Evolutionary conservation across 371 early-diverging fungal genomes (phyloP), one percentile per base, ranked within the genome.

Genomic region (Mucor plumbeus): DNA sequence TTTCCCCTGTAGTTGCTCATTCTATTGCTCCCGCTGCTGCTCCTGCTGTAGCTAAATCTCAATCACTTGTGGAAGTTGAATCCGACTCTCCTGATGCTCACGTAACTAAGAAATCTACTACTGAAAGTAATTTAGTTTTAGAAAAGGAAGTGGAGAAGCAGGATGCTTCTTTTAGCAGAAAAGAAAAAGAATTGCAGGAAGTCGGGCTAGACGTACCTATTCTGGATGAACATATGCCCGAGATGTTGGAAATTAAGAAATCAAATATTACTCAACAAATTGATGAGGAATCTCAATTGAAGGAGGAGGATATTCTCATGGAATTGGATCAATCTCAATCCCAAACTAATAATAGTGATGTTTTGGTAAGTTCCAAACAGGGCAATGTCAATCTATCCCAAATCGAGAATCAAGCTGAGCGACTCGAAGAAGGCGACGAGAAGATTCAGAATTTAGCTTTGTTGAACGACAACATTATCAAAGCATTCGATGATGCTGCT

Each of bases 381-480:
- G 65, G 58, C 26, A 41, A 57, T 15, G 33, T 21, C 8, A 21
- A 41, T 38, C 13, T 17, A 17, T 33, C 34, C 21, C 26, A 14
- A 9, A 26, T 56, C 2, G 33, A 59, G 33, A 14, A 26, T 26
- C 7, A 36, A 26, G 31, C 35, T n/a, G 31, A 41, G 15, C 40
- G 1, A 11, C n/a, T 13, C 1, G 39, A 64, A 63, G 7, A 19
- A 0, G 19, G 21, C n/a, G 53, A 19, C 15, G 63, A 43, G 31
- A 61, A 72, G 38, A 36, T 58, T 14, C 62, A 68, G 31, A 38
- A 57, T 26, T 15, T 72, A 41, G 67, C 61, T 17, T 40, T 61
- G 10, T 54, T 77, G 21, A 77, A 79, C 38, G 71, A 72, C 40
- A 67, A 70, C 38, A 62, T 77, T 9, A 68, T 70, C 21, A 73